Base-by-base conservation (phyloP, 176 grass and related monocot genomes). In the Calamus simplicifolius region DNA sequence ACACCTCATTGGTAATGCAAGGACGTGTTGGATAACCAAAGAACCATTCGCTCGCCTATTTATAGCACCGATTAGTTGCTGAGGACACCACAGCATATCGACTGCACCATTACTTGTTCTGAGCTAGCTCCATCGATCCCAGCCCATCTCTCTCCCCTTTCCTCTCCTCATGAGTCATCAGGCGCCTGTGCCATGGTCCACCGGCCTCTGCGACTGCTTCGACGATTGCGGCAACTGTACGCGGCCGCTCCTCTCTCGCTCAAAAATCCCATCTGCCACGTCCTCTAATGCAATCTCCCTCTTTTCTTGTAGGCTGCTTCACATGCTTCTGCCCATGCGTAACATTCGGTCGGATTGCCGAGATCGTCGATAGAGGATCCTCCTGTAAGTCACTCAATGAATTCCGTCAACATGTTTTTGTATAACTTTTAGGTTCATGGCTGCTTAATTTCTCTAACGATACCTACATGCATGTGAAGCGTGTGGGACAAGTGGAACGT, bases 271-370 rank as follows among this genome's bases (percentile, higher is more conserved):
- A 23, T 23, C 21, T 23, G 21, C 21, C 21, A 23, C 21, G 21
- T 54, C 61, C 48, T 17, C 1, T 0, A 23, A 13, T 4, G 35
- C 50, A 35, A 23, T 0, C 59, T n/a, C 25, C 18, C 35, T 38
- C 7, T 43, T 43, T 6, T 49, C 1, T 27, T 76, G 54, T 57
- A 84, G 83, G 80, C 25, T 84, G 76, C 69, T 54, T 84, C 35
- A 92, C 88, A 70, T 77, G 62, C 18, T 80, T 76, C 67, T 92
- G 88, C 74, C 83, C 82, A 16, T 92, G 88, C 30, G 18, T 92
- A 19, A 78, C 80, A 4, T 87, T 87, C 18, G 80, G 83, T 5
- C 75, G 69, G 5, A 48, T 83, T 6, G 76, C 88, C 4, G 66
- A 78, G 73, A 78, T 80, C 48, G 64, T 87, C 5, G 88, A 92